Evolutionary conservation across 2,329 filamentous ascomycete genomes (phyloP).

Genomic region (Pseudofabraea citricarpa): DNA sequence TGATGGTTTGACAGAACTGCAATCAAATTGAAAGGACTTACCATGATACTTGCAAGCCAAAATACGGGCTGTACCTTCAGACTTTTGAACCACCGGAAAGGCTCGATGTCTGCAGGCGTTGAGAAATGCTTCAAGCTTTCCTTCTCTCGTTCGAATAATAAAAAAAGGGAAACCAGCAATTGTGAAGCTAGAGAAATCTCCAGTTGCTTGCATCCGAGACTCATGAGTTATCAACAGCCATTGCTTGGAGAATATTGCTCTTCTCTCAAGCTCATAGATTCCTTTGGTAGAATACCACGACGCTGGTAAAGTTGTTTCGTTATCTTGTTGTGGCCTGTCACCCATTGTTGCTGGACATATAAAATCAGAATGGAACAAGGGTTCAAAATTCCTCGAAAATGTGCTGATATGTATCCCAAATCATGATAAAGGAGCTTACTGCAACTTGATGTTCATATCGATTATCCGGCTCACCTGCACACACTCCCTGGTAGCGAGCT

Average conservation of each 20-base stretch:
- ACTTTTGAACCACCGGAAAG: conserved; percentile 30
- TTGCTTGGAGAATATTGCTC: conserved; percentile 37
- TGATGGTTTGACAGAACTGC: background rate
- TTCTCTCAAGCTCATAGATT: conserved; percentile 40
- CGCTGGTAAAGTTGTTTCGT: conserved; percentile 32
- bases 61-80: conserved; percentile 31
- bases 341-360: no score
- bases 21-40: background rate
- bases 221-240: conserved; percentile 34
- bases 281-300: conserved; percentile 38
- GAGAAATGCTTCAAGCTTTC: conserved; percentile 29
- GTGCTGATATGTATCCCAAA: no score
- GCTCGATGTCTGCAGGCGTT: conserved; percentile 40
- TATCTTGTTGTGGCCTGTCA: no score
- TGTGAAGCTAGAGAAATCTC: conserved; percentile 30
- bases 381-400: no score
- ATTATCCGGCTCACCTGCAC: no score
- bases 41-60: conserved; percentile 37
- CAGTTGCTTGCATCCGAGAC: conserved; percentile 27
- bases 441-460: no score
- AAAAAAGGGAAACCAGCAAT: conserved; percentile 35
- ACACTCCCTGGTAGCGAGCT: no score
- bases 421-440: no score
- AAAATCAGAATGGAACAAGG: no score
- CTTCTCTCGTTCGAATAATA: conserved; percentile 29